Evolutionary conservation across 1,284 basidiomycete species (phyloP).

Genomic region (Vanrija sp.): DNA sequence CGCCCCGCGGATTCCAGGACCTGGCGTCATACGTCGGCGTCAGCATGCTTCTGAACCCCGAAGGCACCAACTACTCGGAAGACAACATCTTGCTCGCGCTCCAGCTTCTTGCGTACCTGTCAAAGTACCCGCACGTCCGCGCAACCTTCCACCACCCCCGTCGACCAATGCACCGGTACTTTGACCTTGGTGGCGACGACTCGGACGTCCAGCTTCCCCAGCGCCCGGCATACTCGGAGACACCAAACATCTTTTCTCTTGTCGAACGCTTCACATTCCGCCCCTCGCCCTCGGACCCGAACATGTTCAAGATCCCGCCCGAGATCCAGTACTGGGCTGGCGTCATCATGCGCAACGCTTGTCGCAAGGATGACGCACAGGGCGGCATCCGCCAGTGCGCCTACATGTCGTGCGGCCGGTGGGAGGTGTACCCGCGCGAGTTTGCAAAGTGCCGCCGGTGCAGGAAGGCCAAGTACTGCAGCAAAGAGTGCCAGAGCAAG

Average conservation of each 20-base stretch:
- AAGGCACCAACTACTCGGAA: slow-evolving; percentile 68
- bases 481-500: slow-evolving; percentile 93
- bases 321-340: slow-evolving; percentile 99
- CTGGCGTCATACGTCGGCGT: slow-evolving; percentile 44
- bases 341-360: slow-evolving; percentile 98
- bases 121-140: slow-evolving; percentile 97
- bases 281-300: slow-evolving; percentile 72
- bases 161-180: slow-evolving; percentile 49
- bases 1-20: slow-evolving; percentile 48
- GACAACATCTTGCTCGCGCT: slow-evolving; percentile 89
- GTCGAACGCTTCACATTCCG: slow-evolving; percentile 96
- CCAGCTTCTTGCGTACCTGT: slow-evolving; percentile 91
- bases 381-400: slow-evolving; percentile 97
- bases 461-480: slow-evolving; percentile 97
- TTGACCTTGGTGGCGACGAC: slow-evolving; percentile 35
- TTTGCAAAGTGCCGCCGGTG: slow-evolving; percentile 97
- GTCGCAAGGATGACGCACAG: slow-evolving; percentile 87
- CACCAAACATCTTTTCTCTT: slow-evolving; percentile 87
- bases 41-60: slow-evolving; percentile 36
- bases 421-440: slow-evolving; percentile 90
- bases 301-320: slow-evolving; percentile 68
- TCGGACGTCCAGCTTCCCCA: slow-evolving; percentile 36
- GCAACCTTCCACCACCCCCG: slow-evolving; percentile 89
- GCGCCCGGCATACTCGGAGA: slow-evolving; percentile 44
- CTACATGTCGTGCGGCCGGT: slow-evolving; percentile 93